Base-by-base conservation (phyloP, 768 basidiomycete species). In the Hydnomerulius pinastri region DNA sequence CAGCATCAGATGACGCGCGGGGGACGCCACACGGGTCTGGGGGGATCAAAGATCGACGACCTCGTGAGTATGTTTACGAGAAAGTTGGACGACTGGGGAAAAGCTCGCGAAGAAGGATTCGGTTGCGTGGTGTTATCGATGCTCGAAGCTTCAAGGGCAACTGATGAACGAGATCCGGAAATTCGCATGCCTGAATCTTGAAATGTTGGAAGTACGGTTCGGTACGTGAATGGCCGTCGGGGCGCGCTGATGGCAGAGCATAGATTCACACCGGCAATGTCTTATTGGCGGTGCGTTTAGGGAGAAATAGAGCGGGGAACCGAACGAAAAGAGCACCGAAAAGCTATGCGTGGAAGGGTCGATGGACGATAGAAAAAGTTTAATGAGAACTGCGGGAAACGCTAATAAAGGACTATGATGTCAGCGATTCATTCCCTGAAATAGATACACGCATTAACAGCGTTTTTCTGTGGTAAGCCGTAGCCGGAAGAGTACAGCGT, bases 381-480 rank as follows among this genome's bases (percentile, higher is more conserved):
- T n/a, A 23, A 39, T 23, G 38, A 23, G 11, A 20, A 20, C 38
- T 39, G 38, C 21, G 38, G 18, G 7, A 20, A 12, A 20, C 2
- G 6, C 37, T 11, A 23, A 23, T 23, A 23, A 30, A 20, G 20
- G 9, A 10, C 7, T 37, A 21, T 11, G 6, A 25, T 29, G 8
- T 29, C 20, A 21, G 9, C 17, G 18, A 23, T 39, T 23, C 5
- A 18, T 30, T 20, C 17, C 2, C 4, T 45, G 15, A 11, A 32
- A 33, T 17, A n/a, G 41, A 46, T 46, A 21, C 50, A 51, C 36
- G 50, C 50, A 36, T 44, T 30, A 38, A 32, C 50, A 44, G 37
- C 36, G 39, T 38, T 29, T 27, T 41, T 40, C 13, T 11, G 4
- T 10, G 32, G n/a, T n/a, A n/a, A n/a, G n/a, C 33, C 17, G 17